Base-by-base conservation (phyloP, 2,329 filamentous ascomycete genomes). In the Paracoccidioides brasiliensis region DNA sequence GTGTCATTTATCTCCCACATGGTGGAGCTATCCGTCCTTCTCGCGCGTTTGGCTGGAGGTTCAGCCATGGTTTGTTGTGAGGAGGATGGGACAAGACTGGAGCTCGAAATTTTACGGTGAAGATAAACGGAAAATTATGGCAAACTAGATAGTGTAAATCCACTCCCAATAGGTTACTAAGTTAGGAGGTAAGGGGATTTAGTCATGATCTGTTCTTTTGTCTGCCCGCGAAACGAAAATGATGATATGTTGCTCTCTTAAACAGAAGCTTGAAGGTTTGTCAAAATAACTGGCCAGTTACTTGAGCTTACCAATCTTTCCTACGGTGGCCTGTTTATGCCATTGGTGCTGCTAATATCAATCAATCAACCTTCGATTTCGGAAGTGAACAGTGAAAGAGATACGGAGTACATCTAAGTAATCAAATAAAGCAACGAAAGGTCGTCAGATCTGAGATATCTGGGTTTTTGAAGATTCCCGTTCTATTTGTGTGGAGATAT, bases 1-100 rank as follows among this genome's bases (percentile, higher is more conserved):
- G 62, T 66, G 43, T 72, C 68, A 53, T 70, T 68, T 56, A 67
- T 64, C 59, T 85, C 82, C 79, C 80, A 81, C 76, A 81, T 81
- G 53, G 79, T 74, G 52, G 77, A 78, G 67, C 78, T 81, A 61
- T 84, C 81, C n/a, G 74, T 74, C 50, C 74, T 69, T 57, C 75
- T 73, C 22, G 74, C 66, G 52, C 77, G 76, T 65, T 78, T 79
- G 53, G 75, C 67, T 57, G 78, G 72, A 61, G 75, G 75, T 22
- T 57, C 59, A 62, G 80, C 78, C 30, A 77, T 52, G 38, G 22
- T 52, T 52, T 32, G 6, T n/a, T 44, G 15, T n/a, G 42, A 8
- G 12, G 42, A 4, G 8, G 7, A 15, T 8, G 42, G 22, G 12
- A 7, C 14, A n/a, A 22, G 8, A 6, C n/a, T 12, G 14, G 8